Evolutionary conservation across 257 asterid species (phyloP), one percentile per base, ranked within the genome.

Genomic region (Solanum acaule): DNA sequence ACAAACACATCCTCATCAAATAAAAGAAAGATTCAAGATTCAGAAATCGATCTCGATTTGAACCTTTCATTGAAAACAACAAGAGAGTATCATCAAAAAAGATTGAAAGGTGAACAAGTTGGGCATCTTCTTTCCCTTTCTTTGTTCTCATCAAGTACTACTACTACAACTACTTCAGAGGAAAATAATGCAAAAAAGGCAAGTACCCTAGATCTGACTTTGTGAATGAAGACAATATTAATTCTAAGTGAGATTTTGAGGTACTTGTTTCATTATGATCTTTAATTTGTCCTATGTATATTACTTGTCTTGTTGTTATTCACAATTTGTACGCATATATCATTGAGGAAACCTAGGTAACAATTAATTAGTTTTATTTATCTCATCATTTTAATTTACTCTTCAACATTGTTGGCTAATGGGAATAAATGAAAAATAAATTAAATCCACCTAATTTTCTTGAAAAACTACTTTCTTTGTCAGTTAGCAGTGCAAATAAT

Each of bases 211-310:
- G 98, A 94, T 94, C 94, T 96, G 95, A 93, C 96, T 89, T 91
- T 96, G 92, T 96, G 98, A 96, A 92, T 91, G 83, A 88, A 89
- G 93, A 94, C 94, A 94, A 91, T 63, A 46, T n/a, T 11, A n/a
- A 65, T 88, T 85, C 91, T 91, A 91, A 95, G 97, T 96, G 97
- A 95, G 98, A 95, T 96, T 90, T 90, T 93, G 91, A 91, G 87
- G 93, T 92, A 94, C 90, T 89, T 90, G 90, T 46, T 83, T 61
- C 20, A 85, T 65, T 15, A 16, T 25, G 84, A 91, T 88, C 89
- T 88, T 91, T 56, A 56, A 56, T 56, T 56, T 89, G 93, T 91
- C 90, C 40, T 65, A 35, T 87, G 86, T 85, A 81, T 46, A 81
- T 68, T 86, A 27, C 68, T 84, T 90, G 72, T 88, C 90, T 88